Conservation (phyloP, 2,329 filamentous ascomycete genomes). For the Penicillium glabrum region DNA sequence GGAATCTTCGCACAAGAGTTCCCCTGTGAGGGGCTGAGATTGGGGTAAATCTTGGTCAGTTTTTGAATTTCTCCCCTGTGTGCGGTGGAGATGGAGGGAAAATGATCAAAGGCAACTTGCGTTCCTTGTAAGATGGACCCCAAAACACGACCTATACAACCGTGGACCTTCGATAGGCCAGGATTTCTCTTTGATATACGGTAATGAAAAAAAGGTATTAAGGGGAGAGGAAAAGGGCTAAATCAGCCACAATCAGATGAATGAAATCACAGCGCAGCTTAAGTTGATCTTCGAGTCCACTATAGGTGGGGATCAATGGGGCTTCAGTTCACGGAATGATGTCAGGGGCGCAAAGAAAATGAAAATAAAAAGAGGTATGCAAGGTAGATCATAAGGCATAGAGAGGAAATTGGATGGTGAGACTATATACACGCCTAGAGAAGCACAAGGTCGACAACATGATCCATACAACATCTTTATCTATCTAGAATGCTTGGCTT, state of each 20-base stretch:
- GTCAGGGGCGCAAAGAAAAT: neutral
- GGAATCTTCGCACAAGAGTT: neutral
- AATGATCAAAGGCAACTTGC: neutral
- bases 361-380: neutral
- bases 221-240: neutral
- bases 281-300: conserved; percentile 4
- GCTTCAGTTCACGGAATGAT: neutral
- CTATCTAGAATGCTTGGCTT: conserved; percentile 21
- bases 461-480: conserved; percentile 9
- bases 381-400: neutral
- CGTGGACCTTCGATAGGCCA: neutral
- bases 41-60: neutral
- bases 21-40: neutral
- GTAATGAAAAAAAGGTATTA: neutral
- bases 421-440: conserved; percentile 6
- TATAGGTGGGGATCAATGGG: neutral
- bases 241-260: neutral
- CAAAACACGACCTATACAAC: neutral
- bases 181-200: neutral
- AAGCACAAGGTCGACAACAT: conserved; percentile 7
- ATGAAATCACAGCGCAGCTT: conserved; percentile 2
- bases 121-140: neutral
- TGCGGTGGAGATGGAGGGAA: neutral
- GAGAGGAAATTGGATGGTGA: neutral
- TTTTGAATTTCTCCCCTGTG: neutral